Evolutionary conservation across 2,329 filamentous ascomycete genomes (phyloP).

Genomic region (Alternaria arbusti): DNA sequence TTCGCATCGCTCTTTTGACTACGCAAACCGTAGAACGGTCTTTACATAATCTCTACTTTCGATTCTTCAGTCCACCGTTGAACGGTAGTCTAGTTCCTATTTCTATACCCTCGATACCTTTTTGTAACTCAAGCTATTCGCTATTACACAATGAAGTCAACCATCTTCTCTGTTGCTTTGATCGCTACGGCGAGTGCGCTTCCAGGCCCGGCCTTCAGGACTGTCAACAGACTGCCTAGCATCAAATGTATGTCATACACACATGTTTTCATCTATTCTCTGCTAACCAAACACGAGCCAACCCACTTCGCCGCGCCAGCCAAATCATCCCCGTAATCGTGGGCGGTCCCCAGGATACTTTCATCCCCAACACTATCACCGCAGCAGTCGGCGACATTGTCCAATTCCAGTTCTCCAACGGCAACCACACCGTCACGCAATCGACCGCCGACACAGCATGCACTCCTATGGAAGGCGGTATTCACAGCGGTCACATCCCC

Average conservation of each 20-base stretch:
- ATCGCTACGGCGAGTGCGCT: slow-evolving; percentile 20
- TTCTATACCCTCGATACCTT: slow-evolving; percentile 1
- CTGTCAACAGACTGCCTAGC: slow-evolving; percentile 2
- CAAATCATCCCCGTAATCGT: slow-evolving; percentile 40
- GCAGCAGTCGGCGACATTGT: slow-evolving; percentile 39
- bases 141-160: slow-evolving; percentile 25
- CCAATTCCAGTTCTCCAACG: slow-evolving; percentile 42
- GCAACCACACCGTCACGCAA: slow-evolving; percentile 43
- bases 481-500: slow-evolving; percentile 40
- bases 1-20: slow-evolving; percentile 22
- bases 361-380: slow-evolving; percentile 34
- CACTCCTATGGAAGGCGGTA: slow-evolving; percentile 33
- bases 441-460: slow-evolving; percentile 33
- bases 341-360: slow-evolving; percentile 38
- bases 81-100: slow-evolving; percentile 22
- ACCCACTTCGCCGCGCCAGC: slow-evolving; percentile 29
- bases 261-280: not conserved
- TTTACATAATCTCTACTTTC: slow-evolving; percentile 25
- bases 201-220: slow-evolving; percentile 14
- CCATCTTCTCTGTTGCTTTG: slow-evolving; percentile 16
- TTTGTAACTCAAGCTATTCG: not conserved
- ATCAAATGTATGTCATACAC: slow-evolving; percentile 4
- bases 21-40: slow-evolving; percentile 32
- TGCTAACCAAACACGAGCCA: slow-evolving; percentile 13
- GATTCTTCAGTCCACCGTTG: slow-evolving; percentile 24